Percentiles rank a stretch among this genome's conserved stretches.
These are phyloP conservation scores for Ophiostoma australiae DNA, from an alignment of 2,329 filamentous ascomycete genomes.

Conservation along the genomic window DNA sequence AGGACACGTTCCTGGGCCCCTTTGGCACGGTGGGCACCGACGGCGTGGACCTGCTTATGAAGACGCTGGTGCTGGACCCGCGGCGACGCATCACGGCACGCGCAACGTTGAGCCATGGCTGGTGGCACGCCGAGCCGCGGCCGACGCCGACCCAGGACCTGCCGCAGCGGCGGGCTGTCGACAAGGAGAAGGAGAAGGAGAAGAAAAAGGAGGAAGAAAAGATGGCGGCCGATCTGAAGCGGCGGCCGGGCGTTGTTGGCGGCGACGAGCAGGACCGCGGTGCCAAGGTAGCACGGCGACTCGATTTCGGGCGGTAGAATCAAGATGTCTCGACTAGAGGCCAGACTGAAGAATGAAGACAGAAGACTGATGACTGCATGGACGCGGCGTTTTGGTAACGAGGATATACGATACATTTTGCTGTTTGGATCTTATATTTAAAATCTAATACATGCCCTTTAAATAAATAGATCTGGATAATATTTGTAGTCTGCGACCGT, in stretches of 20 bases:
- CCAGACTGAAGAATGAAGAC: background rate
- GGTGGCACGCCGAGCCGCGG: constrained; percentile 79
- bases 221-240: constrained; percentile 67
- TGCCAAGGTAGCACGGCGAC: constrained; percentile 73
- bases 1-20: constrained; percentile 66
- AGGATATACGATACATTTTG: background rate
- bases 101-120: constrained; percentile 73
- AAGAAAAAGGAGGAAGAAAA: constrained; percentile 38
- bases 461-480: background rate
- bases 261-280: constrained; percentile 57
- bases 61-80: constrained; percentile 82
- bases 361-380: background rate
- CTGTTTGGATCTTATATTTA: background rate
- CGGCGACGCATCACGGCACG: constrained; percentile 72
- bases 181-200: constrained; percentile 52
- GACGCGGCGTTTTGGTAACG: background rate
- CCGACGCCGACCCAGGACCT: constrained; percentile 79
- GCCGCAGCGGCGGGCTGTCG: constrained; percentile 67
- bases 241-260: constrained; percentile 66
- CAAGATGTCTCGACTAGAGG: background rate
- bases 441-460: background rate
- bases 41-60: constrained; percentile 83
- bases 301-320: constrained; percentile 61
- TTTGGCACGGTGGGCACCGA: constrained; percentile 77
- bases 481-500: background rate